Evolutionary conservation across 2,329 filamentous ascomycete species (phyloP), one percentile per base, ranked within the genome.

Genomic region (Aspergillus quadrilineatus): DNA sequence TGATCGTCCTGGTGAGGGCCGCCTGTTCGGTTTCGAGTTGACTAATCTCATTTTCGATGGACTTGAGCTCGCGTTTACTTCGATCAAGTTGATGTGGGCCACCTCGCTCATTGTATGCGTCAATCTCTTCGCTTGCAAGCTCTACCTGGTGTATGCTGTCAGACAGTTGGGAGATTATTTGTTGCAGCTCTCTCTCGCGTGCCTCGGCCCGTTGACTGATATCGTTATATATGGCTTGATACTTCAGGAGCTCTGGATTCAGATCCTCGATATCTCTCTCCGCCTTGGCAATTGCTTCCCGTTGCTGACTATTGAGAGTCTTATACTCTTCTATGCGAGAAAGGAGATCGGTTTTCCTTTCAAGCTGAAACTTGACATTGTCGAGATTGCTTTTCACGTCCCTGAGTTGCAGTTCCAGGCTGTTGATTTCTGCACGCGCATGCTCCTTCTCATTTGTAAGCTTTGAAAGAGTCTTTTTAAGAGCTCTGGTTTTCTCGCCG

Each of bases 91-190:
- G 87, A 34, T 81, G 79, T 4, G 87, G 84, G 0, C 92, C 93
- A 54, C 88, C 90, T 39, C 86, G 82, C 53, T 90, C 84, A 41
- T 89, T 77, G 69, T 97, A 99, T 36, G 85, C 84, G 59, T 86
- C 84, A 60, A 99, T 96, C 50, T 93, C 89, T 51, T 82, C 79
- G 60, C 90, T 89, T 45, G 90, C 82, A 71, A 89, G 80, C 64
- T 85, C 86, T 51, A 99, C 83, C 69, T 93, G 88, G 67, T 88
- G 87, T 53, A 94, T 80, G 30, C 86, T 94, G 59, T 87, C 86
- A 4, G 86, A 84, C 12, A 97, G 80, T 17, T 80, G 84, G 55
- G 89, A 87, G 9, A 89, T 85, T 58, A 89, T 87, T 37, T 87
- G 82, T 29, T 88, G 85, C 43, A 92, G 78, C 56, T 85, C 83